Evolutionary conservation across 805 yeast species (phyloP).

Genomic region (Starmerella scarabaei): DNA sequence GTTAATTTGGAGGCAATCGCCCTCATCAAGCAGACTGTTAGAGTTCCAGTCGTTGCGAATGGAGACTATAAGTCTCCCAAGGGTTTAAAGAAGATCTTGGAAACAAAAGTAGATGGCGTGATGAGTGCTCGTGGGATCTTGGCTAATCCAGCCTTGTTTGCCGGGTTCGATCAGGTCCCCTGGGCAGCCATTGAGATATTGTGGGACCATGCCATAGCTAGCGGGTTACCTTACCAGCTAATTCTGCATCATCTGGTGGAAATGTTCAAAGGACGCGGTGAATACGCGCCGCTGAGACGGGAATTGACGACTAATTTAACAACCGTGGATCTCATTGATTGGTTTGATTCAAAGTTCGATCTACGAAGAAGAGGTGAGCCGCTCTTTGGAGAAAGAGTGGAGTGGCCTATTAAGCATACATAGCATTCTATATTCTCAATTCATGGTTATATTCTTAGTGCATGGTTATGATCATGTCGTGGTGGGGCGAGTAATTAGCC

Average conservation of each 20-base stretch:
- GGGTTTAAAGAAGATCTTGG: slow-evolving; percentile 53
- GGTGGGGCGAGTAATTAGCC: too few species aligned
- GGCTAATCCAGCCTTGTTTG: slow-evolving; percentile 76
- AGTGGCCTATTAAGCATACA: slow-evolving; percentile 29
- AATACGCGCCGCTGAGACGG: slow-evolving; percentile 28
- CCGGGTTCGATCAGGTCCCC: slow-evolving; percentile 61
- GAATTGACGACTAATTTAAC: slow-evolving; percentile 50
- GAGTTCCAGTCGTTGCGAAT: slow-evolving; percentile 80
- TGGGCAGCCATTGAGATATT: slow-evolving; percentile 84
- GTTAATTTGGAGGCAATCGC: slow-evolving; percentile 74
- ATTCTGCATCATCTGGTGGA: slow-evolving; percentile 79
- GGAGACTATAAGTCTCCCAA: slow-evolving; percentile 75
- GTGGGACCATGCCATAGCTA: slow-evolving; percentile 63
- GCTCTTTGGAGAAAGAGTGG: slow-evolving; percentile 49
- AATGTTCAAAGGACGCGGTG: slow-evolving; percentile 47
- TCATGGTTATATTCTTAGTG: too few species aligned
- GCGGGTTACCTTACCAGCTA: slow-evolving; percentile 74
- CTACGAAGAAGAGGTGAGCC: slow-evolving; percentile 53
- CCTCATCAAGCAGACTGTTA: slow-evolving; percentile 41
- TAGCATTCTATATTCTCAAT: too few species aligned
- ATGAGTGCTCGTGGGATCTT: slow-evolving; percentile 91
- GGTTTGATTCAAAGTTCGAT: slow-evolving; percentile 62
- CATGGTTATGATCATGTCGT: too few species aligned
- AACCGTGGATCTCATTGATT: slow-evolving; percentile 58
- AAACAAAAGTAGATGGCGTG: slow-evolving; percentile 78